These are phyloP conservation scores for Elsinoe perseae DNA, from an alignment of 2,329 filamentous ascomycete species.

Conservation along the genomic window DNA sequence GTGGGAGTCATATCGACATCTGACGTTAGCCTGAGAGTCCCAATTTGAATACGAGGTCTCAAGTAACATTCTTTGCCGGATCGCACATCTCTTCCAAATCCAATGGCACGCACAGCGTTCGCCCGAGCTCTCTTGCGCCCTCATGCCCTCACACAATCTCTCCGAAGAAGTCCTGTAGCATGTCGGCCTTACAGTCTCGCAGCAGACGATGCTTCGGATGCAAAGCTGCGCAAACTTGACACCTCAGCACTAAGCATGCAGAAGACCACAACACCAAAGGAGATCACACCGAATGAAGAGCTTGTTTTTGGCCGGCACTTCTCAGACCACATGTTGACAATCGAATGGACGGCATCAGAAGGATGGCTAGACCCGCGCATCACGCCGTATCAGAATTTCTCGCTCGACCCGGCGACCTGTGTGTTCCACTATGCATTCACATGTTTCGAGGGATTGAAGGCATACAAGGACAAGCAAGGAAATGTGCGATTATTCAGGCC, in stretches of 20 bases:
- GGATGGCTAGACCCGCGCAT: conserved; percentile 83
- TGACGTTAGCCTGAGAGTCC: neutral
- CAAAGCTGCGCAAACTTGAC: conserved; percentile 62
- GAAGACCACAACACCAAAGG: conserved; percentile 67
- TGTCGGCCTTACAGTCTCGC: conserved; percentile 45
- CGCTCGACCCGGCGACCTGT: conserved; percentile 89
- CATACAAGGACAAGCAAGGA: conserved; percentile 80
- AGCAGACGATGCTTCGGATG: conserved; percentile 39
- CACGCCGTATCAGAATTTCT: conserved; percentile 91
- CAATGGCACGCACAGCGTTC: conserved; percentile 14
- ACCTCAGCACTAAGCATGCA: conserved; percentile 66
- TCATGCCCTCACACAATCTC: neutral
- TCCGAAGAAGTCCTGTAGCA: conserved; percentile 29
- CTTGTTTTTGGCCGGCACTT: conserved; percentile 87
- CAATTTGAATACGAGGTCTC: too few relatives aligned
- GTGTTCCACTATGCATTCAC: conserved; percentile 99
- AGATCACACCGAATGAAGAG: conserved; percentile 64
- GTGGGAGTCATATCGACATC: neutral
- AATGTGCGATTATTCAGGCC: conserved; percentile 83
- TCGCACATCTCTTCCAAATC: neutral
- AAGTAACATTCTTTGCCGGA: neutral
- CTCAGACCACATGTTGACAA: conserved; percentile 97
- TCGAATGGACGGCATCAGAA: conserved; percentile 80
- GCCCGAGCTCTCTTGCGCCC: conserved; percentile 12
- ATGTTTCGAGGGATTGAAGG: conserved; percentile 99